Evolutionary conservation across 1,284 basidiomycete genomes (phyloP), one percentile per base, ranked within the genome.

Genomic region (Xanthoconium separans): DNA sequence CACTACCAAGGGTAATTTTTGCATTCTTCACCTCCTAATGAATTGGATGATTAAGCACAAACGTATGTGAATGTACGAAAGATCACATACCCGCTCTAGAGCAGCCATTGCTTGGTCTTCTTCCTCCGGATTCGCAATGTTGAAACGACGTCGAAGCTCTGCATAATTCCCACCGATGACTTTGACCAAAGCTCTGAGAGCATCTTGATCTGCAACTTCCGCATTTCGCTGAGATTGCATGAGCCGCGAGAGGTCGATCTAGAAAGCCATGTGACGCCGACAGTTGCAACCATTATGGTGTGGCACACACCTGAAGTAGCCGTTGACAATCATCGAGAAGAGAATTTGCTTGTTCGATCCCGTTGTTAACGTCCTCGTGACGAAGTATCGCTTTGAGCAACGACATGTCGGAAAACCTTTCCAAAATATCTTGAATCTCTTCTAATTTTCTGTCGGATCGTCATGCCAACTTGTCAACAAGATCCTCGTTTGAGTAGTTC

Each of bases 321-420:
- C 42, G 41, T 15, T 29, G 41, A 29, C 52, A 53, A 2, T 44
- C 24, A 20, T 31, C 8, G 15, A 53, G 33, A 5, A 40, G 36
- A 2, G n/a, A 15, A 15, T 40, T 37, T 12, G 52, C 52, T 3
- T 7, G 27, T 18, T 39, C 30, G n/a, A 53, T 44, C 10, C 30
- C 20, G 4, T 16, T n/a, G 29, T 49, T 39, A 16, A 53, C 13
- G 9, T 39, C 18, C 20, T 50, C 47, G 11, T 44, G 50, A 24
- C 15, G 52, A n/a, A 53, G 42, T 4, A 53, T 22, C 1, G 52
- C 52, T 44, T 53, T 49, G 30, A 53, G 24, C 34, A 50, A 44
- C 8, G 47, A 44, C 36, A 50, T 49, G 3, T 31, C 41, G 2
- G 52, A 47, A 9, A 53, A 15, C 20, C 8, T 50, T 20, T 34